Base-by-base conservation (phyloP, 805 yeast genomes). In the Candida nanaspora region DNA sequence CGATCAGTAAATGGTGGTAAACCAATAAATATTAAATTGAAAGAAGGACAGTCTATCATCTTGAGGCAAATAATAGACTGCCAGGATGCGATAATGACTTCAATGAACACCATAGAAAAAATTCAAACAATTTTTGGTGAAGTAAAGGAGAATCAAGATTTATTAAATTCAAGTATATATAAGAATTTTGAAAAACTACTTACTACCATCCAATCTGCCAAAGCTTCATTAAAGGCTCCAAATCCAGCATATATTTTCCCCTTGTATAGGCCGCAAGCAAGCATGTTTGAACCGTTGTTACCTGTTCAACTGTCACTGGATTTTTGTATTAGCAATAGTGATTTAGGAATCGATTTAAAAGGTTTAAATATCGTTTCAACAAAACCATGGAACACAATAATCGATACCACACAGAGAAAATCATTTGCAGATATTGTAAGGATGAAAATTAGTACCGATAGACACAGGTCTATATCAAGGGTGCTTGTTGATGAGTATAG, bases 321-420 rank as follows among this genome's bases (percentile, higher is more conserved):
- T 50, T 49, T 81, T 22, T 74, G 73, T 40, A 60, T 82, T 19
- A 67, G 71, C 46, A 81, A 78, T 54, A 78, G 81, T 18, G 88
- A 83, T 50, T 54, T 82, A 3, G 68, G 80, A 20, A 57, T 81
- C 6, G 88, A 82, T 40, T 59, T 80, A 42, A 74, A 76, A 51
- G 69, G 70, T 39, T 52, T 82, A 29, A 64, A 61, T 27, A 59
- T 59, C 19, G 69, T 82, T 8, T 68, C 68, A 0, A 77, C 72
- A 44, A 66, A 63, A 42, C 89, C 89, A 1, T 83, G 89, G 89
- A 62, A 72, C 44, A 61, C 68, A 4, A 68, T 80, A 6, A 72
- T 78, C 42, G 60, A 62, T 7, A 40, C 51, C 5, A 52, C 57
- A 3, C 78, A 77, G 0, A 63, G 66, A 39, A 35, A 41, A 34